phyloP scores from a whole-genome alignment of 164 flowering plant genomes.

The Tetracentron sinense region DNA sequence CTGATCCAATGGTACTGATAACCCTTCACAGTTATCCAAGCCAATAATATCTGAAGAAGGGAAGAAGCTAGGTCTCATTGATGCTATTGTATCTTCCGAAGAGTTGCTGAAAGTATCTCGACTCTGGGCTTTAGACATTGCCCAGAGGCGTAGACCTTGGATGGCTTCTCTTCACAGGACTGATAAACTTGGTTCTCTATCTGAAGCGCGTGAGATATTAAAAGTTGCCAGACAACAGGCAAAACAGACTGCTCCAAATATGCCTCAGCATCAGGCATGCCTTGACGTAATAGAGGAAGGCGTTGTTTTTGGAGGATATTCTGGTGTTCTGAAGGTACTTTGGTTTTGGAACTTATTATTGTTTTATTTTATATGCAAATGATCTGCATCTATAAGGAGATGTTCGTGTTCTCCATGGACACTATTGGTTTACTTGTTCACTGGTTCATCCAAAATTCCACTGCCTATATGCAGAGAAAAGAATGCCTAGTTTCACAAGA shows the following conservation, averaged over 20 bases:
- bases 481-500: not conserved
- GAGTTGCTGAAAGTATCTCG: conserved; percentile 75
- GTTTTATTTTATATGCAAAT: not conserved
- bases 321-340: conserved; percentile 75
- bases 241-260: conserved; percentile 58
- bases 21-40: conserved; percentile 57
- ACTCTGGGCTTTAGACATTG: conserved; percentile 86
- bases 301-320: conserved; percentile 80
- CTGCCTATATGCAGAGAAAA: not conserved
- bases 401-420: not conserved
- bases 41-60: conserved; percentile 88
- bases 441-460: not conserved
- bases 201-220: conserved; percentile 69
- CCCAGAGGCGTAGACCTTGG: conserved; percentile 80
- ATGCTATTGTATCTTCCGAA: conserved; percentile 65
- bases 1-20: conserved; percentile 5
- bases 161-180: conserved; percentile 69
- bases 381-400: not conserved
- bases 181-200: conserved; percentile 71
- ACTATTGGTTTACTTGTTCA: not conserved
- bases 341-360: not conserved
- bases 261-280: conserved; percentile 93
- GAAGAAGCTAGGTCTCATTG: conserved; percentile 78
- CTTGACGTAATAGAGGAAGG: conserved; percentile 92
- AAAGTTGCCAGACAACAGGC: conserved; percentile 65